These are phyloP conservation scores for Blastocystis sp. DNA, from an alignment of 352 stramenopile species.

Conservation along the genomic window DNA sequence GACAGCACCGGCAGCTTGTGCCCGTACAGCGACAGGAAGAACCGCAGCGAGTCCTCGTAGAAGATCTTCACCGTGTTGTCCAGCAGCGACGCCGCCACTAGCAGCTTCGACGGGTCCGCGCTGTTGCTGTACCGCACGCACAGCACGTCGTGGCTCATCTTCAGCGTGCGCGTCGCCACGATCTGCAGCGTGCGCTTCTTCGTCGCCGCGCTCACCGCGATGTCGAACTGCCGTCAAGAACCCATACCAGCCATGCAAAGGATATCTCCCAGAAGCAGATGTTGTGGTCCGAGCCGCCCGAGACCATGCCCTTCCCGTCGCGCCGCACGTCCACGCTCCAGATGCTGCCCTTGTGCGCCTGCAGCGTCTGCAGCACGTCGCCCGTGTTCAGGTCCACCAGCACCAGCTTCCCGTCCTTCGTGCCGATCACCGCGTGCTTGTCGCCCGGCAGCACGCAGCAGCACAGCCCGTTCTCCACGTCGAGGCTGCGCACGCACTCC, in stretches of 20 bases:
- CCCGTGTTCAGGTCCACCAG: conserved; percentile 86
- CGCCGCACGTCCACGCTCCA: conserved; percentile 92
- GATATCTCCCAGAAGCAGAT: conserved; percentile 97
- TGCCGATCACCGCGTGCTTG: conserved; percentile 87
- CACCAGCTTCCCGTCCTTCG: conserved; percentile 86
- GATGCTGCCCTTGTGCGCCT: conserved; percentile 87
- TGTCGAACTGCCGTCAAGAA: conserved; percentile 50
- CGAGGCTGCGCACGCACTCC: conserved; percentile 85
- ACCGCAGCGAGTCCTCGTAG: conserved; percentile 98
- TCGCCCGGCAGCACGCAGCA: conserved; percentile 90
- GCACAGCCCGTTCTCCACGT: conserved; percentile 85
- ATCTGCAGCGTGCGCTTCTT: conserved; percentile 82
- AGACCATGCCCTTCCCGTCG: conserved; percentile 86
- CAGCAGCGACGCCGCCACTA: conserved; percentile 84
- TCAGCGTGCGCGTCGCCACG: conserved; percentile 89
- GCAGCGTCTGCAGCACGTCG: conserved; percentile 83
- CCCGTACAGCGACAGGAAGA: conserved; percentile 96
- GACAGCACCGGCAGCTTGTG: conserved; percentile 96
- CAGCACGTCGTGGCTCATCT: conserved; percentile 96
- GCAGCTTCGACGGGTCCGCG: conserved; percentile 76
- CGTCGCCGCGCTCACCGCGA: conserved; percentile 71
- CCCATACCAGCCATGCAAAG: not conserved
- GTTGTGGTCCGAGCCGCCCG: conserved; percentile 90
- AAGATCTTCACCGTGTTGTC: conserved; percentile 96
- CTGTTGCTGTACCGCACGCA: conserved; percentile 89